Conservation (phyloP, 441 rosid species). For the Syzygium malaccense region DNA sequence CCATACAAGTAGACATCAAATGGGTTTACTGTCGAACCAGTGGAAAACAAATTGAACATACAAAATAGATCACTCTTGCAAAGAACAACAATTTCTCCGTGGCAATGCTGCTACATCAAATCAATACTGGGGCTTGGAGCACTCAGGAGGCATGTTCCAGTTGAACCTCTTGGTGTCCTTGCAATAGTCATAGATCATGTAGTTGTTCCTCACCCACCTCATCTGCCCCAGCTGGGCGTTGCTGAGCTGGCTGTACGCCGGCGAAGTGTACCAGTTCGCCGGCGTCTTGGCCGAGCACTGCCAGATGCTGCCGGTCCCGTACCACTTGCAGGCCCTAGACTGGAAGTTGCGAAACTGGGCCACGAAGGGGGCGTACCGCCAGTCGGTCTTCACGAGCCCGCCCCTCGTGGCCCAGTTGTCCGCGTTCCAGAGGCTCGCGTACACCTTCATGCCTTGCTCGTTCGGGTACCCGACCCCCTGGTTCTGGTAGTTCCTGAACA, state of each 20-base stretch:
- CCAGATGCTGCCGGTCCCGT: not conserved
- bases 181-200: slow-evolving; percentile 9
- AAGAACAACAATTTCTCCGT: not conserved
- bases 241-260: not conserved
- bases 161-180: slow-evolving; percentile 4
- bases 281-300: not conserved
- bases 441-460: slow-evolving; percentile 4
- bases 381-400: slow-evolving; percentile 9
- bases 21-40: not conserved
- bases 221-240: not conserved
- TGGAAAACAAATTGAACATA: not conserved
- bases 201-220: slow-evolving; percentile 3
- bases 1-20: not conserved
- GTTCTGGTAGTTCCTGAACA: slow-evolving; percentile 1
- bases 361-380: slow-evolving; percentile 2
- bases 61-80: not conserved
- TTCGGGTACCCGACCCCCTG: not conserved
- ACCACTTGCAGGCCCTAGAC: slow-evolving; percentile 1
- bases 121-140: not conserved
- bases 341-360: not conserved
- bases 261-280: not conserved
- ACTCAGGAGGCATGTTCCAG: slow-evolving; percentile 5
- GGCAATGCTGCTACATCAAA: not conserved
- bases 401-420: slow-evolving; percentile 7
- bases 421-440: slow-evolving; percentile 7